Percentiles rank a stretch among this genome's conserved stretches.
These are phyloP conservation scores for Lachnellula suecica DNA, from an alignment of 2,329 filamentous ascomycete genomes.

Conservation along the genomic window DNA sequence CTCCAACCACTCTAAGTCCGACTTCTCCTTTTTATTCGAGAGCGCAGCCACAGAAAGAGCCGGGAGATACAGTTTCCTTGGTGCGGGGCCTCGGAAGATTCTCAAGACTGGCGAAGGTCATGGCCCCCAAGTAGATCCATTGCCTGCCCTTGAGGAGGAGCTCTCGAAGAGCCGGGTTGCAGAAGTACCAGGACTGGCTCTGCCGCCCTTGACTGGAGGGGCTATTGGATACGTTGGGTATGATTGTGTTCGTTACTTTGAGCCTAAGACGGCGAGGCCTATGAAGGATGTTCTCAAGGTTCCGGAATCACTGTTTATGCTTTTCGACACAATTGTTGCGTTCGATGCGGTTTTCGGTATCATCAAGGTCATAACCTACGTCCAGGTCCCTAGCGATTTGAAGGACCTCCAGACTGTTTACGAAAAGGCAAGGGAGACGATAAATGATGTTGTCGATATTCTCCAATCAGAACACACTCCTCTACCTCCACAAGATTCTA, in stretches of 20 bases:
- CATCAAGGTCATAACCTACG: conserved; percentile 90
- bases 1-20: conserved; percentile 69
- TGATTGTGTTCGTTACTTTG: conserved; percentile 96
- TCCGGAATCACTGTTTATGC: conserved; percentile 94
- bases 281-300: conserved; percentile 87
- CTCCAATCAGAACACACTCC: conserved; percentile 75
- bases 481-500: conserved; percentile 72
- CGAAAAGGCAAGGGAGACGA: conserved; percentile 59
- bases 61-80: conserved; percentile 93
- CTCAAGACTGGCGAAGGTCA: conserved; percentile 86
- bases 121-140: conserved; percentile 79
- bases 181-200: conserved; percentile 74
- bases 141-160: conserved; percentile 79
- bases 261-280: conserved; percentile 88
- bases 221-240: conserved; percentile 97
- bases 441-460: conserved; percentile 67
- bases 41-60: conserved; percentile 93
- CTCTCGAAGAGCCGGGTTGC: conserved; percentile 77
- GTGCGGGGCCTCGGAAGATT: conserved; percentile 76
- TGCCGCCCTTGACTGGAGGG: conserved; percentile 86
- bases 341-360: conserved; percentile 94
- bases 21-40: conserved; percentile 92
- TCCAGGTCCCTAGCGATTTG: conserved; percentile 63
- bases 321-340: conserved; percentile 91
- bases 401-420: conserved; percentile 68